Percentiles rank a stretch among this genome's conserved stretches.
Evolutionary conservation across 805 yeast species (phyloP).

Genomic region (Saccharomycopsis sp.): DNA sequence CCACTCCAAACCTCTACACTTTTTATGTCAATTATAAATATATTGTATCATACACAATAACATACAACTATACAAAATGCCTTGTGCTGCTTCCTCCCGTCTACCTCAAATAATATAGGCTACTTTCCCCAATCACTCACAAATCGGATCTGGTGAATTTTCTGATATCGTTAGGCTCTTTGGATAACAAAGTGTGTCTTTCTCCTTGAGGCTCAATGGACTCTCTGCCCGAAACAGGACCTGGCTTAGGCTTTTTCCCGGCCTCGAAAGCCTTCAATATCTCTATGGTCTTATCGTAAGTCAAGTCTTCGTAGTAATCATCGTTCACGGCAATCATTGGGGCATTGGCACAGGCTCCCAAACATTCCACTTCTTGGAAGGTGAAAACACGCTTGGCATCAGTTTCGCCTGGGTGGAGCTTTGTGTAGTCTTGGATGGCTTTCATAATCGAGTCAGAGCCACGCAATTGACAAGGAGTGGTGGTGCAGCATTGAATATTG

Average conservation of each 20-base stretch:
- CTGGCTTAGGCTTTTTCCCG: conserved; percentile 57
- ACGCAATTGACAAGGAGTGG: conserved; percentile 84
- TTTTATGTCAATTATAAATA: too few species aligned
- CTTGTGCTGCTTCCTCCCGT: too few species aligned
- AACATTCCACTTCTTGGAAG: conserved; percentile 81
- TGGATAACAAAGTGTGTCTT: conserved; percentile 49
- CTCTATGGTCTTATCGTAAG: conserved; percentile 54
- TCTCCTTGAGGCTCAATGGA: conserved; percentile 76
- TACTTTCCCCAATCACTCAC: conserved; percentile 28
- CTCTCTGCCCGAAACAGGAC: conserved; percentile 63
- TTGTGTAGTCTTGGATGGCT: conserved; percentile 54
- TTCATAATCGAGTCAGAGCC: conserved; percentile 74
- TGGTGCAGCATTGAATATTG: conserved; percentile 80
- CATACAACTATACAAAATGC: too few species aligned
- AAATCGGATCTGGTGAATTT: conserved; percentile 68
- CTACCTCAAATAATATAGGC: neutral
- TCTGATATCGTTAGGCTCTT: conserved; percentile 63
- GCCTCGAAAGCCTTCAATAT: conserved; percentile 55
- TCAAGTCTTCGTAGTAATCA: conserved; percentile 76
- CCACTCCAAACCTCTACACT: too few species aligned
- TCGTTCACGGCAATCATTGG: conserved; percentile 85
- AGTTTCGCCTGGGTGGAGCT: conserved; percentile 70
- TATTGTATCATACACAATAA: too few species aligned
- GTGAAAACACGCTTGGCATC: conserved; percentile 71
- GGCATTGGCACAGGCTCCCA: conserved; percentile 88